Evolutionary conservation across 2,329 filamentous ascomycete genomes (phyloP).

Genomic region (Cladophialophora chaetospira): DNA sequence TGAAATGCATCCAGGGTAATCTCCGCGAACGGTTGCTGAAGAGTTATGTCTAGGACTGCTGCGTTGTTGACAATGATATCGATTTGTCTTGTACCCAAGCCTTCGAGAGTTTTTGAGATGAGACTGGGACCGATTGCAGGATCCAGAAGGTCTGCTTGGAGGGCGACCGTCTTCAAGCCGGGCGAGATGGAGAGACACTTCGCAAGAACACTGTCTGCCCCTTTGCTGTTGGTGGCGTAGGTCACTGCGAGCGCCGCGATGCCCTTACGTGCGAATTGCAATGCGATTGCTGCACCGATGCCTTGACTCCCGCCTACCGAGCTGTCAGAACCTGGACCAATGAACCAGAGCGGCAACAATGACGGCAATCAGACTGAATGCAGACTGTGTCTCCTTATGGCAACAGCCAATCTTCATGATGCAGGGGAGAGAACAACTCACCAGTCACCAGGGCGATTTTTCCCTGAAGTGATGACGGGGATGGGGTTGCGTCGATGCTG

Average conservation of each 20-base stretch:
- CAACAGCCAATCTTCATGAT: no score
- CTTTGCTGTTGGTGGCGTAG: constrained; percentile 15
- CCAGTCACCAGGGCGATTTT: constrained; percentile 9
- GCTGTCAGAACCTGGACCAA: not conserved
- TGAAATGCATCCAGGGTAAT: constrained; percentile 7
- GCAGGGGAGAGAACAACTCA: no score
- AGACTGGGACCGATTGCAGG: constrained; percentile 10
- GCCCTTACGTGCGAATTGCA: constrained; percentile 15
- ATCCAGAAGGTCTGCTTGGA: constrained; percentile 16
- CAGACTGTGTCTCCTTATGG: no score
- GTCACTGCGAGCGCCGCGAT: constrained; percentile 14
- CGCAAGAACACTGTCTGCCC: constrained; percentile 7
- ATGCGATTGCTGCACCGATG: constrained; percentile 27
- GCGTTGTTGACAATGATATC: constrained; percentile 24
- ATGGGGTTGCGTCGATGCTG: not conserved
- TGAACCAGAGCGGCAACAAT: not conserved
- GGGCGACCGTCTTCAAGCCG: constrained; percentile 5
- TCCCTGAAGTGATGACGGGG: constrained; percentile 6
- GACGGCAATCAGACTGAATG: no score
- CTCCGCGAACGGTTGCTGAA: constrained; percentile 2
- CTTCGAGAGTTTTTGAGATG: constrained; percentile 5
- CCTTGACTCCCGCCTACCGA: constrained; percentile 20
- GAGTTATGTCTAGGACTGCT: constrained; percentile 9
- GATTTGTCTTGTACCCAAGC: constrained; percentile 5
- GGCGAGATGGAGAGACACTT: constrained; percentile 5